Percentiles rank a stretch among this genome's conserved stretches.
phyloP scores from a whole-genome alignment of 257 asterid genomes.

The Mentha longifolia region DNA sequence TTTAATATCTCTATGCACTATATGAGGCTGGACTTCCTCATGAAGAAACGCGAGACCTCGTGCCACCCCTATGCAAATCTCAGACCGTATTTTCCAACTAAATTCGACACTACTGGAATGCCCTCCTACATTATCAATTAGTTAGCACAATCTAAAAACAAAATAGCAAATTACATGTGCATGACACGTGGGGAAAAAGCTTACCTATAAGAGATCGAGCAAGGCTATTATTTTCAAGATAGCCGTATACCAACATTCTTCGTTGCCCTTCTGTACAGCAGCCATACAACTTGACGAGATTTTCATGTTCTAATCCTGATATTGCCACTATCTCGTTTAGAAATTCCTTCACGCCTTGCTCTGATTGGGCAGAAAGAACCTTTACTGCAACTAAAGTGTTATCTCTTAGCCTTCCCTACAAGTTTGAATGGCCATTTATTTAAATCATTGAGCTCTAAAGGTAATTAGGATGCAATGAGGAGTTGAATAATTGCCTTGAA shows the following conservation, averaged over 20 bases:
- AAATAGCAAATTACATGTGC: not conserved
- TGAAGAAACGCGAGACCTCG: conserved; percentile 85
- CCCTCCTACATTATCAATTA: conserved; percentile 45
- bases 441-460: not conserved
- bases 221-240: conserved; percentile 87
- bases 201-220: conserved; percentile 90
- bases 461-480: conserved; percentile 7
- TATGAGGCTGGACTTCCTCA: conserved; percentile 74
- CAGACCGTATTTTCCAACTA: conserved; percentile 64
- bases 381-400: conserved; percentile 77
- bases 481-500: conserved; percentile 59
- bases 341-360: conserved; percentile 79
- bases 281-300: conserved; percentile 79
- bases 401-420: conserved; percentile 80
- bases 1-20: conserved; percentile 89
- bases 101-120: conserved; percentile 43
- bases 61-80: conserved; percentile 80
- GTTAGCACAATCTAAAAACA: conserved; percentile 23
- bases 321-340: conserved; percentile 66
- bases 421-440: conserved; percentile 17
- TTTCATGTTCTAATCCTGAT: conserved; percentile 80
- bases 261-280: conserved; percentile 79
- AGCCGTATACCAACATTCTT: conserved; percentile 85
- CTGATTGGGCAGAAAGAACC: conserved; percentile 84
- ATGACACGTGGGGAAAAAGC: conserved; percentile 8